phyloP scores from a whole-genome alignment of 768 basidiomycete genomes.

The Botryobasidium botryosum region DNA sequence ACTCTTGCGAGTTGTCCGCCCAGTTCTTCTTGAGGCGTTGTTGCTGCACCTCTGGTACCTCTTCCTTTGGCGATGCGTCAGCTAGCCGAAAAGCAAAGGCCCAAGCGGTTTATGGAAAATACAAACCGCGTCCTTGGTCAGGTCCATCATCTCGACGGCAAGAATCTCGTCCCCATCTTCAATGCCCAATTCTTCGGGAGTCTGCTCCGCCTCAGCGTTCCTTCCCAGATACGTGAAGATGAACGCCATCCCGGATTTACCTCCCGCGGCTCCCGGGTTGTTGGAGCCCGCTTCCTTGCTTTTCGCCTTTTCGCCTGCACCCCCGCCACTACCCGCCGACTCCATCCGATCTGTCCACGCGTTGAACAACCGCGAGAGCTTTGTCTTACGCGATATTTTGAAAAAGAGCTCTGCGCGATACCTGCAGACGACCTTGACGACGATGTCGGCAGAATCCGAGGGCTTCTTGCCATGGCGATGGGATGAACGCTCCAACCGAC shows the following conservation, averaged over 20 bases:
- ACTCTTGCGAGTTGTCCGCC: slow-evolving; percentile 63
- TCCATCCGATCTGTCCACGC: slow-evolving; percentile 89
- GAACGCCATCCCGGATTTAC: slow-evolving; percentile 23
- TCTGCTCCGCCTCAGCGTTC: slow-evolving; percentile 62
- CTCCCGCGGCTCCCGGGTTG: not conserved
- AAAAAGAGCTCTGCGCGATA: slow-evolving; percentile 85
- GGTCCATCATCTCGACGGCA: slow-evolving; percentile 80
- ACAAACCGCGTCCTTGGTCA: slow-evolving; percentile 28
- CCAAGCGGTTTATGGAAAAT: not conserved
- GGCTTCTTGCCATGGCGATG: slow-evolving; percentile 13
- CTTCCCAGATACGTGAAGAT: slow-evolving; percentile 74
- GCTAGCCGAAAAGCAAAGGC: not conserved
- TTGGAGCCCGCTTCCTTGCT: not conserved
- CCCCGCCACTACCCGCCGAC: slow-evolving; percentile 3
- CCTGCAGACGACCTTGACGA: slow-evolving; percentile 75
- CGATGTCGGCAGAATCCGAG: slow-evolving; percentile 76
- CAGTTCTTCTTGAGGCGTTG: slow-evolving; percentile 69
- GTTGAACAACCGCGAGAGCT: slow-evolving; percentile 63
- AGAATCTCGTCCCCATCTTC: slow-evolving; percentile 81
- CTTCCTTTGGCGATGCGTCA: slow-evolving; percentile 31
- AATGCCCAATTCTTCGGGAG: slow-evolving; percentile 74
- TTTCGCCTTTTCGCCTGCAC: not conserved
- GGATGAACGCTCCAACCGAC: slow-evolving; percentile 37
- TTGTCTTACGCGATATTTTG: slow-evolving; percentile 84
- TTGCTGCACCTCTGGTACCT: slow-evolving; percentile 38